Evolutionary conservation across 352 stramenopile genomes (phyloP).

Genomic region (Pythium aristosporum): DNA sequence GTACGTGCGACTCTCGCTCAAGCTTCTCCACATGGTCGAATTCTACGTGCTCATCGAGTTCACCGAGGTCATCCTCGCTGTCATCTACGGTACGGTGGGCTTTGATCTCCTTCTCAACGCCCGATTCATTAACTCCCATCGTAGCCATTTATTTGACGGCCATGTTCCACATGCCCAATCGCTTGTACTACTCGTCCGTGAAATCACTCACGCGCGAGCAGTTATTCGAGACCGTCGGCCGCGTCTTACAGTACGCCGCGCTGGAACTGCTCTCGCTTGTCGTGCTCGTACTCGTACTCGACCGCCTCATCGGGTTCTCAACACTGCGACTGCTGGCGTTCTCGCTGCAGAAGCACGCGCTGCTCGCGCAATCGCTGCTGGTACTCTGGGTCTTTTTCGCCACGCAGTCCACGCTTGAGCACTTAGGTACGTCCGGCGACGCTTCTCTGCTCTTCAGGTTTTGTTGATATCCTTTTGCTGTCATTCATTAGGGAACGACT

Average conservation of each 20-base stretch:
- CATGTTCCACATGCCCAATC: conserved; percentile 24
- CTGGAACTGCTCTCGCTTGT: conserved; percentile 33
- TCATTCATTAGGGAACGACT: no score
- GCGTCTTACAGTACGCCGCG: conserved; percentile 22
- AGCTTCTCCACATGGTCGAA: conserved; percentile 18
- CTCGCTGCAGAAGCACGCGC: conserved; percentile 29
- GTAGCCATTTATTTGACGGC: conserved; percentile 22
- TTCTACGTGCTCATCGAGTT: conserved; percentile 19
- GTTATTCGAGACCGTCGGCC: conserved; percentile 2
- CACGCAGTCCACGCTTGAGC: conserved; percentile 12
- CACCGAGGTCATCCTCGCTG: conserved; percentile 7
- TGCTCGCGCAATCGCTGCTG: conserved; percentile 23
- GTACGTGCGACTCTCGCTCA: conserved; percentile 7
- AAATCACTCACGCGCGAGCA: conserved; percentile 2
- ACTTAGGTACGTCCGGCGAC: conserved; percentile 7
- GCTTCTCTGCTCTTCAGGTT: background rate
- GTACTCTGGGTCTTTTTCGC: conserved; percentile 27
- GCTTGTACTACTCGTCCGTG: conserved; percentile 26
- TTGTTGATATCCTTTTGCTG: no score
- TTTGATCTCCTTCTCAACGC: background rate
- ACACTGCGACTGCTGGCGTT: conserved; percentile 31
- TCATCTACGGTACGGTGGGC: conserved; percentile 11
- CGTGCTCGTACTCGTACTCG: conserved; percentile 19
- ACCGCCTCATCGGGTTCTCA: conserved; percentile 21
- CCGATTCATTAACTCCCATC: background rate